Evolutionary conservation across 2,329 filamentous ascomycete species (phyloP).

Genomic region (Alternaria metachromatica): DNA sequence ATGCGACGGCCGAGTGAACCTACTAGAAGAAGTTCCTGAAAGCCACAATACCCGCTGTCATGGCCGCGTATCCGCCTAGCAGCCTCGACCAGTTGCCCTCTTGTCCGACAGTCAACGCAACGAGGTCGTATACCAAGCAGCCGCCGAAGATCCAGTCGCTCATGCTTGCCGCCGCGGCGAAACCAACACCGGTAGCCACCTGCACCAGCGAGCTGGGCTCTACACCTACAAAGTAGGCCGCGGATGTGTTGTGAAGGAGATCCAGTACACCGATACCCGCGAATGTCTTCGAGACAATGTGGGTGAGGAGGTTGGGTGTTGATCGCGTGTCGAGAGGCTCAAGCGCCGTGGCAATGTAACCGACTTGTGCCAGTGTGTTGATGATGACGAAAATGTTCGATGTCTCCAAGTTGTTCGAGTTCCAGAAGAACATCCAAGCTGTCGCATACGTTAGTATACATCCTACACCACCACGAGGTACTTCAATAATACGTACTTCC

Average conservation of each 20-base stretch:
- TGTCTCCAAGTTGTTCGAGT: slow-evolving; percentile 57
- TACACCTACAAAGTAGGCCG: slow-evolving; percentile 61
- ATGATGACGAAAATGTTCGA: slow-evolving; percentile 63
- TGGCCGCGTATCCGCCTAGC: slow-evolving; percentile 60
- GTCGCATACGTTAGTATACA: background rate
- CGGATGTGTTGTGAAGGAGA: slow-evolving; percentile 64
- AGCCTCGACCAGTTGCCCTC: slow-evolving; percentile 59
- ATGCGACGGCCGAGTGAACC: background rate
- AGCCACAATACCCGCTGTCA: slow-evolving; percentile 61
- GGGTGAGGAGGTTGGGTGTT: slow-evolving; percentile 62
- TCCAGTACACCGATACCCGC: slow-evolving; percentile 67
- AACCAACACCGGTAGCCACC: slow-evolving; percentile 61
- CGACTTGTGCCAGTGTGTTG: slow-evolving; percentile 63
- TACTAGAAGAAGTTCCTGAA: slow-evolving; percentile 62
- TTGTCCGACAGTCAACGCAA: slow-evolving; percentile 63
- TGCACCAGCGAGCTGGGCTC: slow-evolving; percentile 57
- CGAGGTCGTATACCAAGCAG: slow-evolving; percentile 65
- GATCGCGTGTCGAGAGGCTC: slow-evolving; percentile 58
- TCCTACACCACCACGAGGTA: background rate
- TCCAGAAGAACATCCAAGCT: slow-evolving; percentile 70
- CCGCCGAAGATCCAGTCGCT: slow-evolving; percentile 68
- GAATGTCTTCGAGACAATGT: slow-evolving; percentile 65
- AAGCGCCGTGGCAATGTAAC: slow-evolving; percentile 59
- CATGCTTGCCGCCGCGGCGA: slow-evolving; percentile 55
- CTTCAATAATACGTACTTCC: slow-evolving; percentile 53